Conservation (phyloP, 2,329 filamentous ascomycete species). For the Claviceps pazoutovae region DNA sequence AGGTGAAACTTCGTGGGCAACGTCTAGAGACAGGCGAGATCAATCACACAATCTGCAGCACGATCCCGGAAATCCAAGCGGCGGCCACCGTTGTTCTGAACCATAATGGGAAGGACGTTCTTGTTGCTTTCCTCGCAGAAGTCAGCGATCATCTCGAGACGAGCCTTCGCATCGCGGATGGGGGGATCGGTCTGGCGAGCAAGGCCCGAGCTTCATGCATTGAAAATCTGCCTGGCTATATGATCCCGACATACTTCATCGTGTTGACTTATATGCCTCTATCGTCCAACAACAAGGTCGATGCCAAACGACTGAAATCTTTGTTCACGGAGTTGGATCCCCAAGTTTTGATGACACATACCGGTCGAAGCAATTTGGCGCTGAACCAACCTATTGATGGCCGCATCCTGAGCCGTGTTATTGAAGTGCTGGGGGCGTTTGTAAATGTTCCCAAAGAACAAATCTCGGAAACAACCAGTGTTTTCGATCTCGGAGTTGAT, state of each 20-base stretch:
- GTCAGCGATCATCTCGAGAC: not conserved
- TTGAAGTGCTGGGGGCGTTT: constrained; percentile 39
- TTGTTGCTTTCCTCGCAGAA: constrained; percentile 57
- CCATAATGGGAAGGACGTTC: constrained; percentile 65
- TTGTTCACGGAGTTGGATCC: constrained; percentile 50
- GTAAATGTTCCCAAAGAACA: constrained; percentile 27
- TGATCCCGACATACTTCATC: constrained; percentile 80
- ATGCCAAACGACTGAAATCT: constrained; percentile 52
- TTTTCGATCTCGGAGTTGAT: constrained; percentile 79
- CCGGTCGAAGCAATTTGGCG: constrained; percentile 15
- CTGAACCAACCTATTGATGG: constrained; percentile 17
- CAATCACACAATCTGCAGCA: constrained; percentile 62
- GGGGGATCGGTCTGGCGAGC: constrained; percentile 25
- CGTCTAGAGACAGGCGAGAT: constrained; percentile 84
- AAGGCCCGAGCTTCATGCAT: constrained; percentile 50
- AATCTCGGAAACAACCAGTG: constrained; percentile 44
- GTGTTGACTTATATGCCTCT: constrained; percentile 59
- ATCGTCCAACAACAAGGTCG: constrained; percentile 81
- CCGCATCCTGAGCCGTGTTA: constrained; percentile 32
- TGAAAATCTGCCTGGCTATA: constrained; percentile 62
- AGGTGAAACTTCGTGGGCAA: constrained; percentile 83
- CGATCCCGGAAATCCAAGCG: constrained; percentile 45
- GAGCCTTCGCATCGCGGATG: constrained; percentile 13
- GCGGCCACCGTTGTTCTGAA: constrained; percentile 63
- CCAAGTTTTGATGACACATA: constrained; percentile 46